Evolutionary conservation across 2,329 filamentous ascomycete genomes (phyloP).

Genomic region (Penicillium vulpinum): DNA sequence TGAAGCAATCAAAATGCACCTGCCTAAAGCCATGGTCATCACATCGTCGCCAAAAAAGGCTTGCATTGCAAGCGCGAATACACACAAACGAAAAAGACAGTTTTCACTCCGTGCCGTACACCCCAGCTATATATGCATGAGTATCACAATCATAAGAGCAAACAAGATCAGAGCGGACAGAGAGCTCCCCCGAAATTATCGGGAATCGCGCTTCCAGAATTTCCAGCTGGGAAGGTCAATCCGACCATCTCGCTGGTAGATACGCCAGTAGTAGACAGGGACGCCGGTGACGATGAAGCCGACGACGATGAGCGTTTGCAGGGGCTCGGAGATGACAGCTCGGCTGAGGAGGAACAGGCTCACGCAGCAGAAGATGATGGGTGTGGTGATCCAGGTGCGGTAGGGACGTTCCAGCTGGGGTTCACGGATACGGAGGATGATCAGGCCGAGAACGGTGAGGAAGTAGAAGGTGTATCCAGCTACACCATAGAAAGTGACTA

Average conservation of each 20-base stretch:
- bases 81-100: neutral
- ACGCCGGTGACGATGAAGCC: slow-evolving; percentile 81
- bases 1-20: slow-evolving; percentile 7
- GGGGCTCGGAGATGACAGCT: slow-evolving; percentile 83
- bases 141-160: slow-evolving; percentile 26
- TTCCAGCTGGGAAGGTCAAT: slow-evolving; percentile 40
- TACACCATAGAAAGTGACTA: slow-evolving; percentile 96
- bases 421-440: slow-evolving; percentile 83
- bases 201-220: slow-evolving; percentile 42
- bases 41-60: slow-evolving; percentile 19
- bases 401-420: slow-evolving; percentile 88
- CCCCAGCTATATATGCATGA: slow-evolving; percentile 26
- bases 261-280: slow-evolving; percentile 85
- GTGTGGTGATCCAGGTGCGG: slow-evolving; percentile 93
- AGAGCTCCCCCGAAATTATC: slow-evolving; percentile 5
- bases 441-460: slow-evolving; percentile 86
- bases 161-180: neutral
- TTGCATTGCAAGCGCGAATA: neutral
- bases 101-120: slow-evolving; percentile 11
- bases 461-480: slow-evolving; percentile 98
- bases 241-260: slow-evolving; percentile 62
- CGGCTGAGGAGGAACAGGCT: slow-evolving; percentile 87
- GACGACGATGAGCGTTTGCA: slow-evolving; percentile 86
- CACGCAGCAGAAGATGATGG: slow-evolving; percentile 97
- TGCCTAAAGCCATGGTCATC: slow-evolving; percentile 17